Base-by-base conservation (phyloP, 768 basidiomycete genomes). In the Trichaptum fuscoviolaceum region DNA sequence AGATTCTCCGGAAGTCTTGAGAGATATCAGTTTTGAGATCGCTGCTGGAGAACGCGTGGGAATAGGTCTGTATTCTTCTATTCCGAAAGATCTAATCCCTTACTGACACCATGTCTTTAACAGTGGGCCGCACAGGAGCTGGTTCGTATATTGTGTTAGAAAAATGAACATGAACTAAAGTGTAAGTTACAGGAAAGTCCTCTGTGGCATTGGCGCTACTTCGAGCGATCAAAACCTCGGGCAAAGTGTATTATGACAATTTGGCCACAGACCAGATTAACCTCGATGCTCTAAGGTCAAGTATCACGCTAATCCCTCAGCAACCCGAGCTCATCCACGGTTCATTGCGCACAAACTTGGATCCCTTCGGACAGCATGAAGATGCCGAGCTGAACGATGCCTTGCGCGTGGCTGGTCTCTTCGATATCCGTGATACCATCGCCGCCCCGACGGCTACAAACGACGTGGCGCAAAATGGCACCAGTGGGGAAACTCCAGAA, bases 1-100 rank as follows among this genome's bases (percentile, higher is more conserved):
- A 64, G 81, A 82, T 61, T 82, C 83, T 1, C 87, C 87, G 0
- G 73, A 79, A n/a, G 86, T 90, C 0, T 77, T 91, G 12, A 79
- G 84, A 52, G 77, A 85, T 63, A 66, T 90, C 20, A 78, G 80
- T 1, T 85, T 90, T 71, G 73, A 78, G n/a, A 79, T 89, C 66
- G 76, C 77, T 26, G 77, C 82, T 17, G 87, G 87, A 1, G 82
- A 87, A 68, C 80, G 84, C 23, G 77, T 89, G 59, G 87, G 86
- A 30, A 80, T 86, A 60, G 76, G 77, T 77, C 66, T 8, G 63
- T n/a, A 3, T 8, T 59, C 30, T 17, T 26, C 10, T 26, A 30
- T 30, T 63, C 24, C 7, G 20, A 64, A 23, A 4, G 20, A 30
- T 8, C 30, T 52, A 52, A 52, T 2, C 20, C 12, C 42, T 30